Conservation (phyloP, 169 alveolate genomes). For the Theileria orientalis region DNA sequence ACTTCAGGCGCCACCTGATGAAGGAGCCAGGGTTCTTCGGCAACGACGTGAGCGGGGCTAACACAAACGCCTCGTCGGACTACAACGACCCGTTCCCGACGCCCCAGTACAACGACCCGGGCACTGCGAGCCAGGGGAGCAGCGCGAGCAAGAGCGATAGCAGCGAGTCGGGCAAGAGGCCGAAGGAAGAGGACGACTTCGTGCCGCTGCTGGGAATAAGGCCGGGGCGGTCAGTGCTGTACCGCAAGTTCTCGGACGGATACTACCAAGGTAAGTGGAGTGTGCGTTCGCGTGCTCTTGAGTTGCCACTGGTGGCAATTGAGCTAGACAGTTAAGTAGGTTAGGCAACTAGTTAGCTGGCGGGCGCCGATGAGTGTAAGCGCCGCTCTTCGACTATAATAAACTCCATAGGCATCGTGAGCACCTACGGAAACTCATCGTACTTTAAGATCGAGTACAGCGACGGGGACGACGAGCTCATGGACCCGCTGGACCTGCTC, state of each 20-base stretch:
- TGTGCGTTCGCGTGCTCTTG: slow-evolving; percentile 4
- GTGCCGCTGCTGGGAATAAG: slow-evolving; percentile 37
- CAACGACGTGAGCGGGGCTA: no score
- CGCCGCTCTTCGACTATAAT: background rate
- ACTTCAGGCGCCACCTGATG: slow-evolving; percentile 28
- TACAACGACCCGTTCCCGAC: no score
- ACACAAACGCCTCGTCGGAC: no score
- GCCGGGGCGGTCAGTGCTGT: slow-evolving; percentile 29
- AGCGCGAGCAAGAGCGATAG: no score
- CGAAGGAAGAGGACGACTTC: no score
- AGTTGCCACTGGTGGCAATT: background rate
- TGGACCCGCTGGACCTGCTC: slow-evolving; percentile 38
- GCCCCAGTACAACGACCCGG: no score
- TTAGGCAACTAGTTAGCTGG: no score
- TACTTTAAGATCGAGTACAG: slow-evolving; percentile 49
- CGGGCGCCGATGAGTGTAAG: background rate
- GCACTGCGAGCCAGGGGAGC: no score
- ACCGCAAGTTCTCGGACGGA: slow-evolving; percentile 58
- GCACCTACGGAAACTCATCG: background rate
- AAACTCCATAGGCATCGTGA: background rate
- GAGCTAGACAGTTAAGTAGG: no score
- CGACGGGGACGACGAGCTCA: slow-evolving; percentile 62
- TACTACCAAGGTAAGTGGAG: slow-evolving; percentile 45
- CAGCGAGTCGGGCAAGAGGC: no score
- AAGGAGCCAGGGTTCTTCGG: background rate